These are phyloP conservation scores for Tanozyma kutaoensis DNA, from an alignment of 805 yeast species.

Conservation along the genomic window DNA sequence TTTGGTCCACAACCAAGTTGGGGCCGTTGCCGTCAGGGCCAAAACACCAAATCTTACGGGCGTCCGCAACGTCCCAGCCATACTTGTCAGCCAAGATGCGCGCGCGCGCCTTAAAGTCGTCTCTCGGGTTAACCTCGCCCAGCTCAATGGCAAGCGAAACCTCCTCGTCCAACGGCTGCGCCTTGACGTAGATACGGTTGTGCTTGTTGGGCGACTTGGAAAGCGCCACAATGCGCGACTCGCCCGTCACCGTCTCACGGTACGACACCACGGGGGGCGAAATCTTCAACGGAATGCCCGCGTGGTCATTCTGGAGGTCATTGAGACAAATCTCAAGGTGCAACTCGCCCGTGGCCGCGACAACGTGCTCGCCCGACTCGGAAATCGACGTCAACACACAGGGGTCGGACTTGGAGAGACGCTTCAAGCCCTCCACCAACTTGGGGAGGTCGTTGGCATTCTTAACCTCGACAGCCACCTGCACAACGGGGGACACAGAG, in stretches of 20 bases:
- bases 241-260: constrained; percentile 95
- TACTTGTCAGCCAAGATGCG: constrained; percentile 96
- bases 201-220: constrained; percentile 99
- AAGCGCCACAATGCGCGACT: constrained; percentile 90
- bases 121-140: constrained; percentile 89
- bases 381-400: constrained; percentile 83
- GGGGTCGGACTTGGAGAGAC: constrained; percentile 99
- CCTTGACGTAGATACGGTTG: constrained; percentile 98
- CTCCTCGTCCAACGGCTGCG: constrained; percentile 94
- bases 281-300: constrained; percentile 96
- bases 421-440: constrained; percentile 99
- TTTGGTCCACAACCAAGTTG: constrained; percentile 97
- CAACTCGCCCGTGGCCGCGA: constrained; percentile 99
- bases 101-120: constrained; percentile 98
- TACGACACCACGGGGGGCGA: constrained; percentile 97
- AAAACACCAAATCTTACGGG: constrained; percentile 99
- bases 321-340: constrained; percentile 95
- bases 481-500: constrained; percentile 99
- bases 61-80: constrained; percentile 99
- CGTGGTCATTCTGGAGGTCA: constrained; percentile 97
- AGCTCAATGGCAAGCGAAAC: constrained; percentile 80
- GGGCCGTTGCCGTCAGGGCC: constrained; percentile 99
- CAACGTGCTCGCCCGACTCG: constrained; percentile 98
- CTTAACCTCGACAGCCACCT: constrained; percentile 99
- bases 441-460: constrained; percentile 99